Evolutionary conservation across 805 yeast species (phyloP), one percentile per base, ranked within the genome.

Genomic region (Sugiyamaella floridensis): DNA sequence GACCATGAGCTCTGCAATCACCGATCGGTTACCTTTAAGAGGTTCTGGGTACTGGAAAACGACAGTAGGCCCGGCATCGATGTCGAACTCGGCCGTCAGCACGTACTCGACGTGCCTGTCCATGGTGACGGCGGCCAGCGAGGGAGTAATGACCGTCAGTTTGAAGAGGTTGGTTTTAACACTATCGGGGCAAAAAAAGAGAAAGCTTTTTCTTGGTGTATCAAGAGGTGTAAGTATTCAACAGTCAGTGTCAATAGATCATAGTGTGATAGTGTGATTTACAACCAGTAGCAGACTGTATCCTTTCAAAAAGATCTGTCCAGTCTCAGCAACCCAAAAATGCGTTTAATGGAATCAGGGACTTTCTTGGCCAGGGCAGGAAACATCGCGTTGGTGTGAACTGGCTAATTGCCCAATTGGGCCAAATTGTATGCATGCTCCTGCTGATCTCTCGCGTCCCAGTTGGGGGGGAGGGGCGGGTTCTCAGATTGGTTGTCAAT

Each of bases 51-150:
- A 74, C 61, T 83, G 89, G 58, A 78, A 77, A 49, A 72, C 72
- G 32, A 89, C 68, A 3, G 78, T 71, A 0, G 93, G 83, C 0
- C 97, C 96, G 51, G 80, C 73, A 60, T 79, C 83, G 57, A 83
- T 80, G 64, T 89, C 93, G 65, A 89, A 89, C 67, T 86, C 90
- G 1, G 92, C 86, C 5, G 89, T 76, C 32, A 88, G 60, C 19
- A 85, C 74, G 61, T 75, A 83, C 50, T 78, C 78, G 14, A 79
- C 77, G 59, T 80, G 77, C 40, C 32, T 12, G 41, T 32, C 26
- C 41, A 48, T 29, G 15, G 44, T 11, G 37, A 32, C 37, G 37
- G 37, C 37, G 37, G 37, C 37, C 37, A 32, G 9, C 10, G 37
- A 14, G 37, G 12, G n/a, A 14, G 37, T 32, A 11, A 14, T 10